phyloP scores from a whole-genome alignment of 2,329 filamentous ascomycete genomes.

The Colletotrichum sansevieriae region DNA sequence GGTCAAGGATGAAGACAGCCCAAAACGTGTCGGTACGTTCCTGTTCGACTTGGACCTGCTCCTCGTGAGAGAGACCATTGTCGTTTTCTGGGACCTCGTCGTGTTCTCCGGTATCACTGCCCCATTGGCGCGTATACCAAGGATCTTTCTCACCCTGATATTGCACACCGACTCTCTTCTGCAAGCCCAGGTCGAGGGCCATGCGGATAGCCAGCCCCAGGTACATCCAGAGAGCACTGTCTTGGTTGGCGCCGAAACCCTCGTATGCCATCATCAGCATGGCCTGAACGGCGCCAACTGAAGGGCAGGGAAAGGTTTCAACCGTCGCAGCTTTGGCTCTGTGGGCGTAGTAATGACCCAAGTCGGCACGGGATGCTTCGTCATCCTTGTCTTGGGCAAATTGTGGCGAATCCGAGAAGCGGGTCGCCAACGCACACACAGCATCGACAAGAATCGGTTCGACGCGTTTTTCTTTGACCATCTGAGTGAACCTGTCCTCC shows the following conservation, averaged over 20 bases:
- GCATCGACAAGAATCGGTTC: conserved; percentile 90
- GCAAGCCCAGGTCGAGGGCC: conserved; percentile 83
- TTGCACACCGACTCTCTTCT: conserved; percentile 82
- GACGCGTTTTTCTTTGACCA: conserved; percentile 83
- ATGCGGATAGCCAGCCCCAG: conserved; percentile 88
- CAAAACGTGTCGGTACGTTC: conserved; percentile 90
- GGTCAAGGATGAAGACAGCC: conserved; percentile 89
- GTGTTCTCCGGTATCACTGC: conserved; percentile 44
- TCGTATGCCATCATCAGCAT: conserved; percentile 89
- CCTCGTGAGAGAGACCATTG: conserved; percentile 58
- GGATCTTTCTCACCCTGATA: conserved; percentile 68
- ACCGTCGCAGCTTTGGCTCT: conserved; percentile 86
- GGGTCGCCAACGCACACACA: conserved; percentile 83
- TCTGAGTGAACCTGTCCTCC: conserved; percentile 77
- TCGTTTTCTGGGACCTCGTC: conserved; percentile 57
- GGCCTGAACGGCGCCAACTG: conserved; percentile 85
- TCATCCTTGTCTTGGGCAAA: conserved; percentile 62
- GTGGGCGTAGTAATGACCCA: conserved; percentile 83
- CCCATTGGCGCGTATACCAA: conserved; percentile 60
- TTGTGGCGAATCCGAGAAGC: conserved; percentile 77
- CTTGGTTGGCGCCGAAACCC: conserved; percentile 88
- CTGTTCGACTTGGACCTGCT: conserved; percentile 78
- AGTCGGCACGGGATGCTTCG: conserved; percentile 71
- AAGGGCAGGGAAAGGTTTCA: conserved; percentile 86
- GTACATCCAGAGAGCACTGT: conserved; percentile 95